Conservation (phyloP, 1,139 yeast species). For the Blastobotrys elegans region DNA sequence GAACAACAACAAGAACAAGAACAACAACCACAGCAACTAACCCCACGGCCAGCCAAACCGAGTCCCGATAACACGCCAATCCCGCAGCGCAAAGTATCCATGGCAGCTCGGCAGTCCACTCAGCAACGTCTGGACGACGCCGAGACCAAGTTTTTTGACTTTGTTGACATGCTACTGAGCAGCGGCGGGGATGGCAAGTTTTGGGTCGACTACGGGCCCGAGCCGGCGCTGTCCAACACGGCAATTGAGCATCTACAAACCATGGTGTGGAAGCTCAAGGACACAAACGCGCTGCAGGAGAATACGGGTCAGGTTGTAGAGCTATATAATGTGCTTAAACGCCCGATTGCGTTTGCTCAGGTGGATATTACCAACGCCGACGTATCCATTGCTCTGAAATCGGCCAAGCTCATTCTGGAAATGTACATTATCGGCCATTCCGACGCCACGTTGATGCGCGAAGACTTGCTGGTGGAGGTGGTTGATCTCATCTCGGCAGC, state of each 20-base stretch:
- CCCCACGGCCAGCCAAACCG: no score
- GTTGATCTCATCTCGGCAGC: slow-evolving; percentile 2
- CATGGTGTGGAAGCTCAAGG: slow-evolving; percentile 7
- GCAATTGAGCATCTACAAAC: slow-evolving; percentile 10
- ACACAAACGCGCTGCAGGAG: slow-evolving; percentile 7
- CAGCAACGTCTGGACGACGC: slow-evolving; percentile 7
- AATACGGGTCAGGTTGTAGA: slow-evolving; percentile 7
- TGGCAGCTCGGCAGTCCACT: neutral
- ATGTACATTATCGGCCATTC: slow-evolving; percentile 3
- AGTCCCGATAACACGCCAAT: slow-evolving; percentile 4
- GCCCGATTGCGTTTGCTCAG: slow-evolving; percentile 5
- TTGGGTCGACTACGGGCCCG: neutral
- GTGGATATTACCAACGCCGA: neutral
- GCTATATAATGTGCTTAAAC: slow-evolving; percentile 4
- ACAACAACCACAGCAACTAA: no score
- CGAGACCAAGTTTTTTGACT: slow-evolving; percentile 11
- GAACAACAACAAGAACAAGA: no score
- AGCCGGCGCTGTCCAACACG: slow-evolving; percentile 7
- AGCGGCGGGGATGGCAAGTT: neutral
- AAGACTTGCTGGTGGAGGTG: slow-evolving; percentile 7
- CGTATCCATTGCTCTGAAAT: neutral
- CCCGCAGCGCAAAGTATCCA: slow-evolving; percentile 3
- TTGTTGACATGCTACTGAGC: slow-evolving; percentile 5
- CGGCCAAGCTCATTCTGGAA: slow-evolving; percentile 7
- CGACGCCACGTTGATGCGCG: slow-evolving; percentile 2